A percentile compares a stretch with the other conserved stretches of the same genome.
phyloP scores from a whole-genome alignment of 1,284 basidiomycete genomes.

The Cryptococcus maquisensis region DNA sequence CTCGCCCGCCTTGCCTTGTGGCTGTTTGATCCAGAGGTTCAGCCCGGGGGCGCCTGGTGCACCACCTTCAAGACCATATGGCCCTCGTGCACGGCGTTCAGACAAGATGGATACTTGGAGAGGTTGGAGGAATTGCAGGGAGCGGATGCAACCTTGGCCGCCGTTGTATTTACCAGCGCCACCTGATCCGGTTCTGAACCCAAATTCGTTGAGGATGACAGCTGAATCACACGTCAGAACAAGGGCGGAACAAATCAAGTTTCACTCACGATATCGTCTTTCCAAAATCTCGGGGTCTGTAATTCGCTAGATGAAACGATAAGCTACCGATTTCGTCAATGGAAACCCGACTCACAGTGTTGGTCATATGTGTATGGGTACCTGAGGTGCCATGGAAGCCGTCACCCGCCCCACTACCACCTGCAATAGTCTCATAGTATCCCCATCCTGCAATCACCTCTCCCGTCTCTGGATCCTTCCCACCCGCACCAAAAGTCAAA shows the following conservation, averaged over 20 bases:
- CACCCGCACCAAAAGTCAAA: slow-evolving; percentile 68
- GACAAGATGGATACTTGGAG: slow-evolving; percentile 73
- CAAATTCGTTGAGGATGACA: slow-evolving; percentile 76
- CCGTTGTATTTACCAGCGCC: slow-evolving; percentile 75
- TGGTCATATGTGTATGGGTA: slow-evolving; percentile 74
- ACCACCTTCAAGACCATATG: slow-evolving; percentile 34
- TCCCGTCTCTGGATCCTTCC: slow-evolving; percentile 71
- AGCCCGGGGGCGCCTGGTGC: slow-evolving; percentile 21
- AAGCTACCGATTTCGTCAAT: background rate
- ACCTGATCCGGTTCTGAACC: slow-evolving; percentile 68
- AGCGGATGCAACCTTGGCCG: slow-evolving; percentile 81
- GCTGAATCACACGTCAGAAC: slow-evolving; percentile 52
- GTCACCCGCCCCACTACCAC: slow-evolving; percentile 72
- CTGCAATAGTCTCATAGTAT: slow-evolving; percentile 52
- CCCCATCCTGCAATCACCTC: slow-evolving; percentile 74
- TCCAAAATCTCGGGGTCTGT: slow-evolving; percentile 91
- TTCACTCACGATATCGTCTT: slow-evolving; percentile 53
- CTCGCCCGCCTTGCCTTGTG: slow-evolving; percentile 63
- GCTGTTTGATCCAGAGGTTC: slow-evolving; percentile 47
- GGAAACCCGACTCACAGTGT: slow-evolving; percentile 43
- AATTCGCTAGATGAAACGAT: slow-evolving; percentile 54
- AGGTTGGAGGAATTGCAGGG: slow-evolving; percentile 79
- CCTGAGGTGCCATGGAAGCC: slow-evolving; percentile 85
- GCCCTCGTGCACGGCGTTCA: slow-evolving; percentile 28
- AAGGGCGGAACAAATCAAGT: background rate